These are phyloP conservation scores for Oryza nivara DNA, from an alignment of 176 grass and related monocot species.

Conservation along the genomic window DNA sequence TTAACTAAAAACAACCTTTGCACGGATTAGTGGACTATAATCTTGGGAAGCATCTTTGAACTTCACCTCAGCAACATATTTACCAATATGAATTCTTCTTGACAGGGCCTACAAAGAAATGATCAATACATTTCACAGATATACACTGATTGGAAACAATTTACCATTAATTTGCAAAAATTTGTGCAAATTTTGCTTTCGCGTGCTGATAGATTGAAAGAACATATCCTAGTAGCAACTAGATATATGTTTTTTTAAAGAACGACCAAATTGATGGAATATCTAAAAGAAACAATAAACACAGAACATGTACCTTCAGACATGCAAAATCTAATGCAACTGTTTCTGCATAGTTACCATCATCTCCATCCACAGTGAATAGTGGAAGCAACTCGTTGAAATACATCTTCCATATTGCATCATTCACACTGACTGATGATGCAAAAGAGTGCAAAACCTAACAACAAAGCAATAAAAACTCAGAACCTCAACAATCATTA, in stretches of 20 bases:
- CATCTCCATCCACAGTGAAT: conserved; percentile 67
- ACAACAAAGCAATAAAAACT: background rate
- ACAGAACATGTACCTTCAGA: conserved; percentile 65
- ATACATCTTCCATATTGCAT: conserved; percentile 94
- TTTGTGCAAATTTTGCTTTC: background rate
- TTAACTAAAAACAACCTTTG: conserved; percentile 60
- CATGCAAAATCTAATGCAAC: conserved; percentile 78
- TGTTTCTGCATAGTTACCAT: conserved; percentile 76
- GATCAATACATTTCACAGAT: background rate
- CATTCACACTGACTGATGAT: conserved; percentile 57
- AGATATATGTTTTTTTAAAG: background rate
- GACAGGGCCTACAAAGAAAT: conserved; percentile 67
- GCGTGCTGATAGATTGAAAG: background rate
- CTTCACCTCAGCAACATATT: conserved; percentile 95
- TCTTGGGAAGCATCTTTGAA: conserved; percentile 79
- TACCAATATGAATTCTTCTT: conserved; percentile 89
- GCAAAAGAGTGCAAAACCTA: conserved; percentile 74
- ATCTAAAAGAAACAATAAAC: background rate
- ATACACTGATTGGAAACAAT: conserved; percentile 4
- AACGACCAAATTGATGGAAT: conserved; percentile 11
- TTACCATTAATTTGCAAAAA: background rate
- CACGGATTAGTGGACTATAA: conserved; percentile 68
- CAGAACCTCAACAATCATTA: background rate
- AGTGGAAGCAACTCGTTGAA: conserved; percentile 75
- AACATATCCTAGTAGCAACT: background rate